Evolutionary conservation across 176 grass and related monocot species (phyloP).

Genomic region (Rhynchospora tenuis): DNA sequence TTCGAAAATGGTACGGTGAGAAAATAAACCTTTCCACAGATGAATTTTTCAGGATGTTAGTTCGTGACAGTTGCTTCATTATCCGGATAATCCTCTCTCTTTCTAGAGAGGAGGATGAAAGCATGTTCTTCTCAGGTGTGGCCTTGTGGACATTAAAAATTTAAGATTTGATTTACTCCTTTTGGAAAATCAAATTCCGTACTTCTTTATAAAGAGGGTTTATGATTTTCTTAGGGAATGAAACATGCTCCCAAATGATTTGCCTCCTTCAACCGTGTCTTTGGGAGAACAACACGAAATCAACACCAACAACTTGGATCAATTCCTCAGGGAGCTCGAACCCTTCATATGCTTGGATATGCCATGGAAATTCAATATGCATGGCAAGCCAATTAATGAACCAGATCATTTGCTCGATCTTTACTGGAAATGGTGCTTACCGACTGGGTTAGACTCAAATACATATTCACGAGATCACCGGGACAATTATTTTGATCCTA

Average conservation of each 20-base stretch:
- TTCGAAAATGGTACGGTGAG: background rate
- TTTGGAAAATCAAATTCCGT: background rate
- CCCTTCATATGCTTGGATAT: background rate
- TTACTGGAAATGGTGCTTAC: background rate
- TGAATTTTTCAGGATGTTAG: background rate
- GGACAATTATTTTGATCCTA: no score
- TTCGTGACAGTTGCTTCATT: slow-evolving; percentile 8
- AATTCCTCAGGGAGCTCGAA: background rate
- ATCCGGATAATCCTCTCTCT: background rate
- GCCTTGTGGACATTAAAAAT: background rate
- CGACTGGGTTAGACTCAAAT: no score
- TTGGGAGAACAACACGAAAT: no score
- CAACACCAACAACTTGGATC: background rate
- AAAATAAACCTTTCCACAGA: background rate
- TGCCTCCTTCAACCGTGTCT: no score
- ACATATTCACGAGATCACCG: no score
- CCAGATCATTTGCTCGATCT: background rate
- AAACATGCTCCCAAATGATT: background rate
- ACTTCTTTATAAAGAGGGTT: background rate
- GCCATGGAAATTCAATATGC: background rate
- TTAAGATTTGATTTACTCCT: background rate
- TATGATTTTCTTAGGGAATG: background rate
- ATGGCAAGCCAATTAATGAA: background rate
- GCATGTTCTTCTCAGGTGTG: background rate
- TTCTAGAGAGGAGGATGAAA: background rate